phyloP scores from a whole-genome alignment of 139 green algal genomes.

The Chlamydomonas asymmetrica region DNA sequence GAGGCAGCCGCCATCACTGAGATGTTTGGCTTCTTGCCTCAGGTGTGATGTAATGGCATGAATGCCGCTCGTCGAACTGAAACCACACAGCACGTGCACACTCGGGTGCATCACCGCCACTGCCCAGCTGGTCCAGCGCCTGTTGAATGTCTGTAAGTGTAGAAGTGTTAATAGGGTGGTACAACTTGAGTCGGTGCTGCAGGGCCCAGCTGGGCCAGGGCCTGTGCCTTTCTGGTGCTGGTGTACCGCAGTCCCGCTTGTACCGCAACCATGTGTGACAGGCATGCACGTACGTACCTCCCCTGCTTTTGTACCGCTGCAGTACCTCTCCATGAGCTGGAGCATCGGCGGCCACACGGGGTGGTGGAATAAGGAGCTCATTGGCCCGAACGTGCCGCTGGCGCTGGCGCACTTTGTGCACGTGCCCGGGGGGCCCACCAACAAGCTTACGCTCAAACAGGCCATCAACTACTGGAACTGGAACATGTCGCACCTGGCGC shows the following conservation, averaged over 20 bases:
- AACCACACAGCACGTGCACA: too few species aligned
- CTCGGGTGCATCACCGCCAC: too few species aligned
- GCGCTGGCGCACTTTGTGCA: constrained; percentile 41
- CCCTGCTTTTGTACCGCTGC: not conserved
- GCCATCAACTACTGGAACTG: constrained; percentile 25
- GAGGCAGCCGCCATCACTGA: not conserved
- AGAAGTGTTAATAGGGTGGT: too few species aligned
- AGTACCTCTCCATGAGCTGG: constrained; percentile 8
- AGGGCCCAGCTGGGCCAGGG: too few species aligned
- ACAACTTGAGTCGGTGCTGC: too few species aligned
- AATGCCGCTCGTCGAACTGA: too few species aligned
- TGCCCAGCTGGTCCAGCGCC: too few species aligned
- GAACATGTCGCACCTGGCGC: constrained; percentile 19
- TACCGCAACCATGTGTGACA: too few species aligned
- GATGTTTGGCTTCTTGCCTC: constrained; percentile 19
- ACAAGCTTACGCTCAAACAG: constrained; percentile 40
- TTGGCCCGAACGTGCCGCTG: not conserved
- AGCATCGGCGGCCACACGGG: not conserved
- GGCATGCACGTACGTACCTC: constrained; percentile 3
- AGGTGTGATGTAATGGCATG: too few species aligned
- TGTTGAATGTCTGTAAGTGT: too few species aligned
- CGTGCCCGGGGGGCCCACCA: constrained; percentile 30
- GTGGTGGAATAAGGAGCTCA: constrained; percentile 13
- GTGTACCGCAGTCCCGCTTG: too few species aligned
- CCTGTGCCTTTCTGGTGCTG: too few species aligned